Base-by-base conservation (phyloP, 129 eudicot species). In the Logfia minima region DNA sequence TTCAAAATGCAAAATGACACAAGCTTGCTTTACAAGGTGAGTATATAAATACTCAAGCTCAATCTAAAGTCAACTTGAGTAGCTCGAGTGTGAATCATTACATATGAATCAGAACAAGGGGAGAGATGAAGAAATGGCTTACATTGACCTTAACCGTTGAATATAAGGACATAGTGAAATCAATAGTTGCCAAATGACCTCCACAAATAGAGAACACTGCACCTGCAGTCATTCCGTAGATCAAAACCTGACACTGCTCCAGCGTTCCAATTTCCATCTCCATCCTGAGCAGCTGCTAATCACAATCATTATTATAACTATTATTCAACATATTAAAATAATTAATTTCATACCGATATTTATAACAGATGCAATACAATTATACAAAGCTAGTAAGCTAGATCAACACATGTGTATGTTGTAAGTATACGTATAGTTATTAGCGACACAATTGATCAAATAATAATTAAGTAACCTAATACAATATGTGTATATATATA, bases 191-290 rank as follows among this genome's bases (percentile, higher is more conserved):
- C 51, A 53, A 56, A 32, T 55, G n/a, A 8, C 75, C 75, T 22
- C 80, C 63, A 21, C 62, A 28, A 8, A 22, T 55, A 9, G 79
- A 80, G 21, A 81, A 41, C 61, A 74, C 74, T 0, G 75, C 80
- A 67, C 71, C 80, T 59, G 80, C 80, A 8, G 80, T 58, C 51
- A 80, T 64, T 8, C 16, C 70, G 52, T 80, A 79, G 35, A 80
- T 80, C 79, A 80, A 67, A 43, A 75, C 75, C 75, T 7, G 79
- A 56, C 19, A 74, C 74, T 26, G 79, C 79, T 7, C 79, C 79
- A 0, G 61, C 75, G 19, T 58, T 68, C 79, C 79, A 80, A 53
- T 75, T 81, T 48, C 84, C 84, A 1, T 75, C 62, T 37, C 21
- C 37, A 48, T 75, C 80, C 80, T 75, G 41, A 8, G 7, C 63